Percentiles rank a stretch among this genome's conserved stretches.
phyloP scores from a whole-genome alignment of 202 grass and related monocot species.

The Panicum virgatum region DNA sequence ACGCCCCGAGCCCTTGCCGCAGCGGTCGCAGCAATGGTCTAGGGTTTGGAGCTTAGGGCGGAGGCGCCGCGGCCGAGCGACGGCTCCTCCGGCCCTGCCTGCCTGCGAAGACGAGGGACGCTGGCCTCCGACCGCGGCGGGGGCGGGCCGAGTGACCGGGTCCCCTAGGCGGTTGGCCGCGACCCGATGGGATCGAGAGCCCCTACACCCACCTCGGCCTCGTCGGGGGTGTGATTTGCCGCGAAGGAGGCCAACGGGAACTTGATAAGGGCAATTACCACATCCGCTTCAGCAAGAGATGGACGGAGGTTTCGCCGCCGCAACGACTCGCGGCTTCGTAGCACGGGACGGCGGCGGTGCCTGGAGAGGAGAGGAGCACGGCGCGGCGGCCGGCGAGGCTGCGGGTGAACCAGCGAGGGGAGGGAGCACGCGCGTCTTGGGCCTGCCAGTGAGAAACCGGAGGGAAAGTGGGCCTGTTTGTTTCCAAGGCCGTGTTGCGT shows the following conservation, averaged over 20 bases:
- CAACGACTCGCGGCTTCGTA: not conserved
- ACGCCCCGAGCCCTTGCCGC: not conserved
- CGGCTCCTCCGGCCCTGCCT: not conserved
- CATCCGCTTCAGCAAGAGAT: not conserved
- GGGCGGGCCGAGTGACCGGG: too few species aligned
- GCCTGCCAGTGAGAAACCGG: not conserved
- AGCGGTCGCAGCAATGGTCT: not conserved
- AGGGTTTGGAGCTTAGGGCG: constrained; percentile 1
- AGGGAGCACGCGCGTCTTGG: not conserved
- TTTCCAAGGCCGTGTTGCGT: not conserved
- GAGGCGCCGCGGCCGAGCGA: not conserved
- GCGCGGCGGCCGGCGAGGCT: not conserved
- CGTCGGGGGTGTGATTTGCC: not conserved
- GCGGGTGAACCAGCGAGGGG: not conserved
- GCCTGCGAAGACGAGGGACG: not conserved
- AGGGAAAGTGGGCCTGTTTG: too few species aligned
- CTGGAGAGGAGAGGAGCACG: too few species aligned
- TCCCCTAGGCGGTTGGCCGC: not conserved
- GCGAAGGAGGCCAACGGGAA: not conserved
- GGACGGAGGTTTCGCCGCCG: not conserved
- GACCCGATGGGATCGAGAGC: not conserved
- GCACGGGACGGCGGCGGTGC: not conserved
- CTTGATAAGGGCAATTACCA: not conserved
- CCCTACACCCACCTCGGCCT: too few species aligned
- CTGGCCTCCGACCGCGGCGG: not conserved